phyloP scores from a whole-genome alignment of 768 basidiomycete species.

The Agaricus bisporus region DNA sequence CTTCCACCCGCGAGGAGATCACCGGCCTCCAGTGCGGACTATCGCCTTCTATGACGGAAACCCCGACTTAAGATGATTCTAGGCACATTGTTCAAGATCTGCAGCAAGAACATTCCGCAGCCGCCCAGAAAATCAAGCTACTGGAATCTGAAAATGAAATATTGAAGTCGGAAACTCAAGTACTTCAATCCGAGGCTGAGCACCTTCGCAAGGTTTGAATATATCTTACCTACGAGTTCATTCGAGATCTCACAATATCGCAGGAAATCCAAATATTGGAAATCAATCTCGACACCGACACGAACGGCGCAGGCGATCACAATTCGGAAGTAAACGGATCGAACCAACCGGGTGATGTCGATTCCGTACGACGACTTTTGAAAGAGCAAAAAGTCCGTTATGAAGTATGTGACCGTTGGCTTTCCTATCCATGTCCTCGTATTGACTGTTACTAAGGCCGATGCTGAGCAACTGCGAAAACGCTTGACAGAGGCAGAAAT shows the following conservation, averaged over 20 bases:
- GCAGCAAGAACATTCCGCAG: conserved; percentile 68
- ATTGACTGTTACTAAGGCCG: conserved; percentile 30
- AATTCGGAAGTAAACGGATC: conserved; percentile 27
- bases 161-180: conserved; percentile 60
- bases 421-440: not conserved
- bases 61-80: not conserved
- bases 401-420: conserved; percentile 35
- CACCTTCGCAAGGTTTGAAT: conserved; percentile 64
- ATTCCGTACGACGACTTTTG: conserved; percentile 33
- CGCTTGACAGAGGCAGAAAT: conserved; percentile 65
- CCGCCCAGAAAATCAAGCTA: conserved; percentile 60
- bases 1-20: conserved; percentile 58
- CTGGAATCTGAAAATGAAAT: conserved; percentile 73
- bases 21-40: conserved; percentile 69
- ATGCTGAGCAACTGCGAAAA: conserved; percentile 67
- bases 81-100: conserved; percentile 88
- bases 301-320: conserved; percentile 30
- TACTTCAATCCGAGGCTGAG: conserved; percentile 58
- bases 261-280: conserved; percentile 78
- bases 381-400: conserved; percentile 44
- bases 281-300: conserved; percentile 59
- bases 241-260: conserved; percentile 6
- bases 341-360: conserved; percentile 24
- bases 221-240: not conserved
- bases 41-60: not conserved